Evolutionary conservation across 768 basidiomycete genomes (phyloP), one percentile per base, ranked within the genome.

Genomic region (Mycena amicta): DNA sequence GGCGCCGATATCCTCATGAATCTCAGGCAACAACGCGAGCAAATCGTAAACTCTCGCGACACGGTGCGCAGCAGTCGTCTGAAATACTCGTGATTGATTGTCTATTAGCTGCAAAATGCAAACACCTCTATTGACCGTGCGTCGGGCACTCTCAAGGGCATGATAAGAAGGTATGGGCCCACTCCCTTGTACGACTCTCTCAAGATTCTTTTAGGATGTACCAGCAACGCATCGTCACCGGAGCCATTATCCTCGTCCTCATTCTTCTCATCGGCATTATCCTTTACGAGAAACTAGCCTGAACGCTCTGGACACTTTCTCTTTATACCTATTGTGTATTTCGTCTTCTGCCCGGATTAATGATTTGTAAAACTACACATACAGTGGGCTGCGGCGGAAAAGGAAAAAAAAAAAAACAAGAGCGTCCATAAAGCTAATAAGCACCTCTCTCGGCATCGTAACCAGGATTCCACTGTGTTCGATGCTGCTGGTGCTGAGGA

Each of bases 101-200:
- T n/a, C n/a, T n/a, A 8, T 37, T 37, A 96, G 94, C 83, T 99
- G 30, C 83, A 86, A 65, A 83, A 88, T 41, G 95, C 96, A 30
- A 95, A 98, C 68, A 81, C 82, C 20, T 88, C 90, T 4, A 95
- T 99, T 67, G 93, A 95, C 72, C 83, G 91, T 37, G 96, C 97
- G 27, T 89, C 93, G 2, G 88, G 88, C 13, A 98, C 95, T 41
- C 75, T 99, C 51, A 96, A 90, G 79, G 89, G 90, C 74, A 98
- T 98, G 96, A 90, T 98, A 56, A 82, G 89, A 77, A 87, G 93
- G 97, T 97, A 72, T 25, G 27, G 4, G n/a, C 57, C 5, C 51
- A 46, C 50, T 50, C 52, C 20, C 50, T 56, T 56, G 50, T 52
- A 57, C 31, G 57, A 64, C 59, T 62, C 53, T 60, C 45, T 66